phyloP scores from a whole-genome alignment of 345 rosid species.

The Linum usitatissimum region DNA sequence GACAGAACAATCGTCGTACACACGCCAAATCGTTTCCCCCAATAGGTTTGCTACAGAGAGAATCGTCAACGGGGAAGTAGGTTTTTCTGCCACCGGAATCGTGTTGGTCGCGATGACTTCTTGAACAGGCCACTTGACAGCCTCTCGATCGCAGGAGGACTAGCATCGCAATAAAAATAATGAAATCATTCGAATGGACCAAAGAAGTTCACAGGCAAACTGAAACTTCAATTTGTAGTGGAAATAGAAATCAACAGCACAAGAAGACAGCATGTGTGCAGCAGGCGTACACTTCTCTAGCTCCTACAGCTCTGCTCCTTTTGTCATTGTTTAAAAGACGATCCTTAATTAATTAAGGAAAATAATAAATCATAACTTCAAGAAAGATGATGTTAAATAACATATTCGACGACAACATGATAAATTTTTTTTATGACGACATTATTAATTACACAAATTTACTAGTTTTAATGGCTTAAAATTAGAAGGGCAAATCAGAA shows the following conservation, averaged over 20 bases:
- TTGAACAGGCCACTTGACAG: constrained; percentile 85
- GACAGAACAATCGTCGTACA: constrained; percentile 90
- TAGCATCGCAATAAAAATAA: constrained; percentile 13
- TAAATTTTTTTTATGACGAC: no score
- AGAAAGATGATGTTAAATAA: no score
- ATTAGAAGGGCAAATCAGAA: no score
- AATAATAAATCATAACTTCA: no score
- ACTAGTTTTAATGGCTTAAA: no score
- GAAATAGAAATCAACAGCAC: neutral
- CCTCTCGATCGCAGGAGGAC: constrained; percentile 93
- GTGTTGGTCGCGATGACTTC: constrained; percentile 95
- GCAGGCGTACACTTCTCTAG: constrained; percentile 27
- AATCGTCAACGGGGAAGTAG: constrained; percentile 77
- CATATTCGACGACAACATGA: no score
- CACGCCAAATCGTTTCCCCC: constrained; percentile 96
- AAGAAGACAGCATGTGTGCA: constrained; percentile 22
- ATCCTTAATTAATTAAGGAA: no score
- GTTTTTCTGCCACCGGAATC: constrained; percentile 74
- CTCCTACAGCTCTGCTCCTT: constrained; percentile 22
- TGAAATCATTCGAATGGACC: no score
- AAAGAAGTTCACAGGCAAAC: no score
- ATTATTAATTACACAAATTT: no score
- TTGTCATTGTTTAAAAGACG: constrained; percentile 21
- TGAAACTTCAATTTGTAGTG: no score
- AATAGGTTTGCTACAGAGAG: constrained; percentile 93